phyloP scores from a whole-genome alignment of 441 rosid genomes.

The Melastoma candidum region DNA sequence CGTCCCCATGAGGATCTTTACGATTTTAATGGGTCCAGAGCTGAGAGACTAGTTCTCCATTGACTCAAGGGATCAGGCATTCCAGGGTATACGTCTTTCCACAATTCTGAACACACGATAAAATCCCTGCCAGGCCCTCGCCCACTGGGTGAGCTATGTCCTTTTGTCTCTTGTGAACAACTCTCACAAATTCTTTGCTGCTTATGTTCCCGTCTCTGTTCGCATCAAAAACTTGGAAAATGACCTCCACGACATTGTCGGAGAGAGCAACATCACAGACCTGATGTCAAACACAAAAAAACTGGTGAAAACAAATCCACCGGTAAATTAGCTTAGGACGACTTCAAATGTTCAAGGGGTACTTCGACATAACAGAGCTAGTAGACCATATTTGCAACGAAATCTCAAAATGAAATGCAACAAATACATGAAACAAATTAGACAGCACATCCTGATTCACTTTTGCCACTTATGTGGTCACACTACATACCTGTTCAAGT shows the following conservation, averaged over 20 bases:
- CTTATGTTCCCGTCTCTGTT: slow-evolving; percentile 43
- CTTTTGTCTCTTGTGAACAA: slow-evolving; percentile 29
- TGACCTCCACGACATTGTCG: slow-evolving; percentile 34
- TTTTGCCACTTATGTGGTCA: no score
- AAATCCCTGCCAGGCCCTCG: slow-evolving; percentile 26
- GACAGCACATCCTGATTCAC: no score
- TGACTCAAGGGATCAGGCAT: slow-evolving; percentile 16
- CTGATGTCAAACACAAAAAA: slow-evolving; percentile 17
- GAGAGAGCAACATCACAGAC: slow-evolving; percentile 45
- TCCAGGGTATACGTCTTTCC: slow-evolving; percentile 22
- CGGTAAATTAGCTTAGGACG: background rate
- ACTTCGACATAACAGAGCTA: no score
- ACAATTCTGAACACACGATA: slow-evolving; percentile 37
- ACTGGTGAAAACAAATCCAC: background rate
- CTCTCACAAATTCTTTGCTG: slow-evolving; percentile 45
- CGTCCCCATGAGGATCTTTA: no score
- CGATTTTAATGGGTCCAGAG: no score
- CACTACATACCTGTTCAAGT: no score
- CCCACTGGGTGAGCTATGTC: slow-evolving; percentile 22
- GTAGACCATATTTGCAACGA: no score
- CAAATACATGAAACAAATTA: no score
- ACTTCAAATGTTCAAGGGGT: background rate
- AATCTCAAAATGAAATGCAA: no score
- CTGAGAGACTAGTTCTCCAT: no score
- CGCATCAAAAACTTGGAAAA: slow-evolving; percentile 46